phyloP scores from a whole-genome alignment of 139 green algal species.

The Zygnema cylindricum region DNA sequence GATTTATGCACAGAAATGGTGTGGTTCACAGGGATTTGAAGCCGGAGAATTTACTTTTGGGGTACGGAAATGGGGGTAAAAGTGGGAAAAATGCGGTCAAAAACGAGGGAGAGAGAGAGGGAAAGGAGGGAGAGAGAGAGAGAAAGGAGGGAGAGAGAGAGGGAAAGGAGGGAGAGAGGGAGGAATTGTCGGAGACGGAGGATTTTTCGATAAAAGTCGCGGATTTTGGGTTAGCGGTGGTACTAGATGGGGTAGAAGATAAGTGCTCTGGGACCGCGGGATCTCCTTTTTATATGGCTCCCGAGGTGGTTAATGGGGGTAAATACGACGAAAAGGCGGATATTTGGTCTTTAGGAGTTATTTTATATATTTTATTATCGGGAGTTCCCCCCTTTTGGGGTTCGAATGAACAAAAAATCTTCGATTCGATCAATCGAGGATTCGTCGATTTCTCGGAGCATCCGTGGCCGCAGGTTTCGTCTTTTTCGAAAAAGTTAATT shows the following conservation, averaged over 20 bases:
- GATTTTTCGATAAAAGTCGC: slow-evolving; percentile 26
- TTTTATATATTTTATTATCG: slow-evolving; percentile 32
- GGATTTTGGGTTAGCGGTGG: slow-evolving; percentile 39
- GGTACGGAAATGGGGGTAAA: slow-evolving; percentile 14
- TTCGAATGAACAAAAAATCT: slow-evolving; percentile 6
- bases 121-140: background rate
- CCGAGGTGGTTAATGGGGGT: slow-evolving; percentile 9
- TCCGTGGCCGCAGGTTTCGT: background rate
- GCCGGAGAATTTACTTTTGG: slow-evolving; percentile 48
- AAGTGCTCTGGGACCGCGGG: background rate
- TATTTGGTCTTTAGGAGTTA: slow-evolving; percentile 32
- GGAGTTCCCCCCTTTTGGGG: slow-evolving; percentile 30
- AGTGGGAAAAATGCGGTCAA: background rate
- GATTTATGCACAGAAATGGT: slow-evolving; percentile 37
- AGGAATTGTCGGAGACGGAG: background rate
- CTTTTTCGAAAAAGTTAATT: slow-evolving; percentile 19
- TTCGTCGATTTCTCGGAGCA: slow-evolving; percentile 1
- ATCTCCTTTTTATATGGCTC: slow-evolving; percentile 40
- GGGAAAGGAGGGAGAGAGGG: background rate
- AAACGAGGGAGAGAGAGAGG: slow-evolving; percentile 9
- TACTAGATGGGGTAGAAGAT: slow-evolving; percentile 2
- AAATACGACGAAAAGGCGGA: slow-evolving; percentile 2
- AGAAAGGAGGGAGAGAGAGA: background rate
- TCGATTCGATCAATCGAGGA: background rate
- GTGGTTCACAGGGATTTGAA: slow-evolving; percentile 54